Base-by-base conservation (phyloP, 306 rosid genomes). In the Sicyos edulis region DNA sequence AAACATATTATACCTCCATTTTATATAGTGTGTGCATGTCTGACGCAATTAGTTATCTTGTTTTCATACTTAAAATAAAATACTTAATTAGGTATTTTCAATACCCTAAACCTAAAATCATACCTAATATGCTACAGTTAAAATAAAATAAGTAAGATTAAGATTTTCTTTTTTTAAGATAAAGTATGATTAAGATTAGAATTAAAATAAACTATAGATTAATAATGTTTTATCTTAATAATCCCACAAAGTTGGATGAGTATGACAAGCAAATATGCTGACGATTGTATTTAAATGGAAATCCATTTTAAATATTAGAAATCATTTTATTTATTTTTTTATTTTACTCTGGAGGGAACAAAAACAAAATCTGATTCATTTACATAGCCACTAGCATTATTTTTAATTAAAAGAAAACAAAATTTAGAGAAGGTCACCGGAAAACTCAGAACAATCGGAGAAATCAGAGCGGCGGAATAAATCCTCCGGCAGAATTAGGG, bases 201-300 rank as follows among this genome's bases (percentile, higher is more conserved):
- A 62, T 17, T 63, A 47, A 47, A 47, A 47, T 47, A 37, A 37
- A 63, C 15, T 15, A 32, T 32, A 29, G 32, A 15, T 5, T 14
- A 62, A 62, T 1, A n/a, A 37, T 37, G 9, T 37, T 63, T n/a
- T 63, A 15, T 63, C 16, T 40, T 17, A 17, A 40, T 40, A 8
- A 63, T 40, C 70, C 70, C 26, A 63, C 51, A 63, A 63, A 63
- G 29, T 63, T 40, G 70, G 70, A 63, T 63, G 40, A 63, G 16
- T 8, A 37, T 24, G 42, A 2, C 42, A 24, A 24, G 9, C 5
- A 10, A 34, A 60, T 61, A 15, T 32, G 22, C 21, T 32, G 37
- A 60, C 12, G 68, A 0, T 26, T 34, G 50, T 9, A 62, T 37
- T 9, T 63, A 63, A n/a, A 63, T 37, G 8, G 70, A 63, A 37